phyloP scores from a whole-genome alignment of 495 filamentous ascomycete genomes.

The Trichoderma orchidacearum region DNA sequence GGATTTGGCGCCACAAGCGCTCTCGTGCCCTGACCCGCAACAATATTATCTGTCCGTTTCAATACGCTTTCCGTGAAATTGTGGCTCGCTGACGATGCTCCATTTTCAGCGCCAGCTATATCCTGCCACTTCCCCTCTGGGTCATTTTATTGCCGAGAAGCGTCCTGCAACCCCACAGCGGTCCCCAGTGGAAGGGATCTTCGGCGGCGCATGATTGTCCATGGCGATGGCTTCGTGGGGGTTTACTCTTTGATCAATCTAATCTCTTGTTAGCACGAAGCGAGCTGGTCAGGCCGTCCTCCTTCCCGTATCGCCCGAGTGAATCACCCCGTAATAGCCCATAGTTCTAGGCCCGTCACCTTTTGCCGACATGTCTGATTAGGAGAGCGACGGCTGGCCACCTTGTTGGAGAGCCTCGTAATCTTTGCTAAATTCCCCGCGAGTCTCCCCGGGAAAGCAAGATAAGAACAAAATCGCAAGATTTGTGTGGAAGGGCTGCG shows the following conservation, averaged over 20 bases:
- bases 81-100: not conserved
- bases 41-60: no score
- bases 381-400: not conserved
- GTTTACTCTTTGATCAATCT: not conserved
- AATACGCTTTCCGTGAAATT: not conserved
- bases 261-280: not conserved
- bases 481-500: not conserved
- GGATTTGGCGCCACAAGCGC: not conserved
- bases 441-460: not conserved
- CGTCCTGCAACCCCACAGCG: not conserved
- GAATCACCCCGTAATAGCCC: not conserved
- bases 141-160: not conserved
- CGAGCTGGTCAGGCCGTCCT: not conserved
- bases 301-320: not conserved
- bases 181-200: not conserved
- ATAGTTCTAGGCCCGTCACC: no score
- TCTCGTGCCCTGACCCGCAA: not conserved
- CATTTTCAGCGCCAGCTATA: no score
- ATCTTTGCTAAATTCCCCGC: not conserved
- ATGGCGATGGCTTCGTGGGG: not conserved
- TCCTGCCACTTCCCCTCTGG: not conserved
- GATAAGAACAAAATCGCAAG: not conserved
- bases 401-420: no score
- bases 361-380: not conserved
- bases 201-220: not conserved